Conservation (phyloP, 2,329 filamentous ascomycete species). For the Rhynchosporium agropyri region DNA sequence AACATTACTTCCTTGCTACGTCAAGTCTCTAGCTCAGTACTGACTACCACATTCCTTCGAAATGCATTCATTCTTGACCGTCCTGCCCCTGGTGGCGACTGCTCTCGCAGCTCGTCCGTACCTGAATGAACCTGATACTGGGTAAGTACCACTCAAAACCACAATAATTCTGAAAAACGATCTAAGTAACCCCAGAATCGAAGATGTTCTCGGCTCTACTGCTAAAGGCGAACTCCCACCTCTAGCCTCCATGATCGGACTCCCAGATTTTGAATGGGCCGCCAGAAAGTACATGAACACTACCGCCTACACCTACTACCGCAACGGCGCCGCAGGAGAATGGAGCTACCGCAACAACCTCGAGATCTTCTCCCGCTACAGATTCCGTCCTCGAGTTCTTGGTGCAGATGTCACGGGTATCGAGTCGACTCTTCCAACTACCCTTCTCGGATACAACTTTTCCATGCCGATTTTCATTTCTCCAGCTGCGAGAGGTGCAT, state of each 20-base stretch:
- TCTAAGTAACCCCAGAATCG: conserved; percentile 16
- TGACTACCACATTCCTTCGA: conserved; percentile 9
- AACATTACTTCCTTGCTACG: background rate
- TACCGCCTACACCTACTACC: conserved; percentile 58
- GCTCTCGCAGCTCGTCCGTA: conserved; percentile 19
- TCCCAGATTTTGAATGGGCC: conserved; percentile 58
- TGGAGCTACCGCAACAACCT: conserved; percentile 60
- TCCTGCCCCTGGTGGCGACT: conserved; percentile 18
- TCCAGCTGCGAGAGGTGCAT: conserved; percentile 49
- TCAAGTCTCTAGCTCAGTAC: conserved; percentile 3
- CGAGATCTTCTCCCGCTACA: conserved; percentile 54
- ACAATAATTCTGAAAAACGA: background rate
- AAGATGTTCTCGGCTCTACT: conserved; percentile 22
- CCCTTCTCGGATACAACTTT: conserved; percentile 56
- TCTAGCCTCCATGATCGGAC: conserved; percentile 50
- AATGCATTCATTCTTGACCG: conserved; percentile 18
- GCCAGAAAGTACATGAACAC: conserved; percentile 52
- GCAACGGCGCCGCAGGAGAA: conserved; percentile 57
- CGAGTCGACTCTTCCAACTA: conserved; percentile 48
- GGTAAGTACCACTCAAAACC: conserved; percentile 9
- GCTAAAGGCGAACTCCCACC: conserved; percentile 43
- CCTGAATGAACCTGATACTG: conserved; percentile 22
- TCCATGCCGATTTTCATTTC: conserved; percentile 58
- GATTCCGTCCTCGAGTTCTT: conserved; percentile 52
- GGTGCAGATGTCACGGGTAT: conserved; percentile 49